Evolutionary conservation across 805 yeast genomes (phyloP).

Genomic region (Myxozyma lipomycoides): DNA sequence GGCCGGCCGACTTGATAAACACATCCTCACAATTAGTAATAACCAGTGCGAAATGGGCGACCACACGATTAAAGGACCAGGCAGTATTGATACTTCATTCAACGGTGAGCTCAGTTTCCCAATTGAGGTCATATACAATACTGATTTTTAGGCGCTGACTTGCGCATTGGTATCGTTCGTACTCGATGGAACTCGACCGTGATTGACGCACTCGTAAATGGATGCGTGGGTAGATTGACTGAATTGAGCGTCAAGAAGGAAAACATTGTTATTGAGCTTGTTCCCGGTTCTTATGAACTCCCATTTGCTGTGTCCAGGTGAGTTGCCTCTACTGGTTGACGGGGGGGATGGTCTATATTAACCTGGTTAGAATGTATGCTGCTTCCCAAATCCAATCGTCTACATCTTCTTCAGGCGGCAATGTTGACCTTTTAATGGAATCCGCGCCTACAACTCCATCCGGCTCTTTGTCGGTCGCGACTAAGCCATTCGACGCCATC

Average conservation of each 20-base stretch:
- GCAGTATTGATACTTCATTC: neutral
- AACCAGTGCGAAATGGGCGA: neutral
- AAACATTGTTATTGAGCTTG: conserved; percentile 75
- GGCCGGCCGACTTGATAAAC: neutral
- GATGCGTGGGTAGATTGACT: conserved; percentile 59
- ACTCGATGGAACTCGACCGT: conserved; percentile 90
- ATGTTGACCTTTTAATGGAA: conserved; percentile 23
- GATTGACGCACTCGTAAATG: conserved; percentile 73
- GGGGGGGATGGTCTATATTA: neutral
- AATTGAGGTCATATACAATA: neutral
- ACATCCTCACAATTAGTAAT: neutral
- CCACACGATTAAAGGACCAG: conserved; percentile 1
- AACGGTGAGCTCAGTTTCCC: neutral
- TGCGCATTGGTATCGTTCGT: conserved; percentile 82
- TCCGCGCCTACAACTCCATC: neutral
- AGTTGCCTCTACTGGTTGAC: neutral
- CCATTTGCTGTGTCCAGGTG: conserved; percentile 62
- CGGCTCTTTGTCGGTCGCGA: conserved; percentile 1
- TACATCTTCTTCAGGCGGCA: conserved; percentile 5
- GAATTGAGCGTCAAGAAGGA: conserved; percentile 68
- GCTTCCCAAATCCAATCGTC: conserved; percentile 24
- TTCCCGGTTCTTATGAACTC: conserved; percentile 93
- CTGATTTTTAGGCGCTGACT: conserved; percentile 29
- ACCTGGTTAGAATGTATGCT: conserved; percentile 28
- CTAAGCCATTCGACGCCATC: conserved; percentile 61